Evolutionary conservation across 2,329 filamentous ascomycete genomes (phyloP).

Genomic region (Drechslera avenae): DNA sequence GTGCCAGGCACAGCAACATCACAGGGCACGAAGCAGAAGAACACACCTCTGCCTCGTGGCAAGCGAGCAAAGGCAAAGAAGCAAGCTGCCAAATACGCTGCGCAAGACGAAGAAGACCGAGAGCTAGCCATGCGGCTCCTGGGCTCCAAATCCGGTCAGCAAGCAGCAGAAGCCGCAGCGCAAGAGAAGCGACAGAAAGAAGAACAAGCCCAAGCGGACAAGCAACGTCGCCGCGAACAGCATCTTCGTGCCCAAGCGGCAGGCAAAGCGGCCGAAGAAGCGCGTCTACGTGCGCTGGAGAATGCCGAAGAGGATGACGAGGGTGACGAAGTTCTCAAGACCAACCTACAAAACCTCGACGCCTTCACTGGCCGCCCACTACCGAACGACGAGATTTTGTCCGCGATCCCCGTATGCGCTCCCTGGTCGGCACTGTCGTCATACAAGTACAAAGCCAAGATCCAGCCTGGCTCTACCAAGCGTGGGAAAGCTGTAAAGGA

Average conservation of each 20-base stretch:
- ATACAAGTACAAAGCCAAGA: slow-evolving; percentile 92
- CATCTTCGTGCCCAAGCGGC: slow-evolving; percentile 77
- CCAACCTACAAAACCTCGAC: slow-evolving; percentile 59
- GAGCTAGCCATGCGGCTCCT: slow-evolving; percentile 82
- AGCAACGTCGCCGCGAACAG: slow-evolving; percentile 77
- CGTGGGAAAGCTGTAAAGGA: slow-evolving; percentile 95
- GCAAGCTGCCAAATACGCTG: slow-evolving; percentile 83
- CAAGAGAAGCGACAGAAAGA: slow-evolving; percentile 71
- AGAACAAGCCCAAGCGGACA: slow-evolving; percentile 72
- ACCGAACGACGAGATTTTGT: slow-evolving; percentile 79
- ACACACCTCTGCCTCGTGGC: slow-evolving; percentile 61
- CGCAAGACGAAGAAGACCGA: slow-evolving; percentile 94
- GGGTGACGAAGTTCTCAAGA: slow-evolving; percentile 59
- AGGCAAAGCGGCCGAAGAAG: slow-evolving; percentile 77
- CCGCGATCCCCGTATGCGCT: slow-evolving; percentile 66
- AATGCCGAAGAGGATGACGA: slow-evolving; percentile 58
- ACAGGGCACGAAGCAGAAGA: slow-evolving; percentile 34
- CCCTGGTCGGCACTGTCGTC: slow-evolving; percentile 67
- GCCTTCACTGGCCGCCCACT: slow-evolving; percentile 77
- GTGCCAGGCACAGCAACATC: slow-evolving; percentile 36
- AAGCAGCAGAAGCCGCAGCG: slow-evolving; percentile 65
- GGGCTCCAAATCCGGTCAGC: slow-evolving; percentile 73
- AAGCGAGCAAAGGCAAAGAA: slow-evolving; percentile 86
- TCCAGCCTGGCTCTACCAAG: slow-evolving; percentile 88
- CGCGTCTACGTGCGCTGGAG: slow-evolving; percentile 55